A percentile compares a stretch with the other conserved stretches of the same genome.
These are phyloP conservation scores for Lachnellula willkommii DNA, from an alignment of 2,329 filamentous ascomycete species.

Conservation along the genomic window DNA sequence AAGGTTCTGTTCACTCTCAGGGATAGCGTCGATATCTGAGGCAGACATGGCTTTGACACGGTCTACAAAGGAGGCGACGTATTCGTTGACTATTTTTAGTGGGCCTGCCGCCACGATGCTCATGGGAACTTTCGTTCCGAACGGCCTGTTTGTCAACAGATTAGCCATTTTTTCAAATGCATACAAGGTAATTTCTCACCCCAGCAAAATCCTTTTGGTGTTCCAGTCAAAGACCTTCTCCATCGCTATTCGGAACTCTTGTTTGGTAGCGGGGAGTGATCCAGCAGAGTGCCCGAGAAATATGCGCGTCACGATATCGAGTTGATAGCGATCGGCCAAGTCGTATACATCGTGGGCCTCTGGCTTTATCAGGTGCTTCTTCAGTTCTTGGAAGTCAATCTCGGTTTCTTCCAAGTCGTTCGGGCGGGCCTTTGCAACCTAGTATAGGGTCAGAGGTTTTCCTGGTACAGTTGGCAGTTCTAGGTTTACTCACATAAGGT, in stretches of 20 bases:
- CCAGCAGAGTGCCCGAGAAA: slow-evolving; percentile 6
- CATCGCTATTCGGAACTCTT: slow-evolving; percentile 6
- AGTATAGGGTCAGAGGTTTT: background rate
- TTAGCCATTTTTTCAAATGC: background rate
- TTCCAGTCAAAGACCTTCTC: slow-evolving; percentile 5
- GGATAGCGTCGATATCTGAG: background rate
- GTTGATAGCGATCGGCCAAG: slow-evolving; percentile 3
- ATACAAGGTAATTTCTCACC: background rate
- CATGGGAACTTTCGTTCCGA: background rate
- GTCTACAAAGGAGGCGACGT: background rate
- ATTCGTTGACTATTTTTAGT: background rate
- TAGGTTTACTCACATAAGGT: background rate
- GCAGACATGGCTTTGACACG: background rate
- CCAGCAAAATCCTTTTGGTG: slow-evolving; percentile 1
- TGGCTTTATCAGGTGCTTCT: slow-evolving; percentile 1
- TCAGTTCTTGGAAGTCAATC: slow-evolving; percentile 1
- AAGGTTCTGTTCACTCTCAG: background rate
- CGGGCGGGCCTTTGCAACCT: slow-evolving; percentile 2
- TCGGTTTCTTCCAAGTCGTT: slow-evolving; percentile 4
- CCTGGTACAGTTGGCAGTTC: too few species aligned
- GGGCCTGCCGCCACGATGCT: background rate
- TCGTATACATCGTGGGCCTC: slow-evolving; percentile 7
- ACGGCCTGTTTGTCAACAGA: background rate
- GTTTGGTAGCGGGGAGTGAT: slow-evolving; percentile 3
- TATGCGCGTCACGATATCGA: slow-evolving; percentile 7